Base-by-base conservation (phyloP, 192 early-diverging fungal species). In the Dispira parvispora region DNA sequence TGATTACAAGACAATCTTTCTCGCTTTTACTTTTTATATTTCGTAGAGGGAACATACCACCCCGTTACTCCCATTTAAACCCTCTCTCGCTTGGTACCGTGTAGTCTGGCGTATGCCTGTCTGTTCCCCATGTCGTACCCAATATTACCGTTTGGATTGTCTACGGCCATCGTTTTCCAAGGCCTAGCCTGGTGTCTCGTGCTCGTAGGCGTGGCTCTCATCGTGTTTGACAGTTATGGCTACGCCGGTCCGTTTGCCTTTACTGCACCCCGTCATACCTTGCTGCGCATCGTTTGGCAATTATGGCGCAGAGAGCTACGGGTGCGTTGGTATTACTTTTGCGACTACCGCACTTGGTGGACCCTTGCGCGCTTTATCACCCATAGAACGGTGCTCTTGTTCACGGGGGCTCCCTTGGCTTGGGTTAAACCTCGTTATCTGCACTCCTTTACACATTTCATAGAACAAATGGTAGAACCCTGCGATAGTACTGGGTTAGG, bases 121-220 rank as follows among this genome's bases (percentile, higher is more conserved):
- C 32, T 38, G 32, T 6, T 6, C 32, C 32, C 32, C 32, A 38
- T 38, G 32, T 38, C 32, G 32, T 38, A 38, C 32, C 32, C 32
- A 38, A 38, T 38, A 38, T 38, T 38, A 38, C 32, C 32, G 32
- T 1, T 38, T 38, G 32, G 32, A 4, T 38, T 38, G 32, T 38
- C 71, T 54, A 66, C 66, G 67, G 67, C 67, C 26, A 66, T 71
- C 42, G 68, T 23, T 16, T 23, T 50, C 18, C 47, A 50, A 50
- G 47, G 18, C 18, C 4, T 50, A 16, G 47, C 47, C 16, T 50
- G 47, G 47, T 16, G 47, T 4, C 47, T 50, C 47, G 21, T 50
- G 4, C 18, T 50, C 8, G 47, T 23, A 4, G 47, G 18, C 4
- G 47, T 50, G 47, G 47, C 21, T 16, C 21, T 20, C 21, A 23